Conservation (phyloP, 371 early-diverging fungal genomes). For the Coemansia sp. region DNA sequence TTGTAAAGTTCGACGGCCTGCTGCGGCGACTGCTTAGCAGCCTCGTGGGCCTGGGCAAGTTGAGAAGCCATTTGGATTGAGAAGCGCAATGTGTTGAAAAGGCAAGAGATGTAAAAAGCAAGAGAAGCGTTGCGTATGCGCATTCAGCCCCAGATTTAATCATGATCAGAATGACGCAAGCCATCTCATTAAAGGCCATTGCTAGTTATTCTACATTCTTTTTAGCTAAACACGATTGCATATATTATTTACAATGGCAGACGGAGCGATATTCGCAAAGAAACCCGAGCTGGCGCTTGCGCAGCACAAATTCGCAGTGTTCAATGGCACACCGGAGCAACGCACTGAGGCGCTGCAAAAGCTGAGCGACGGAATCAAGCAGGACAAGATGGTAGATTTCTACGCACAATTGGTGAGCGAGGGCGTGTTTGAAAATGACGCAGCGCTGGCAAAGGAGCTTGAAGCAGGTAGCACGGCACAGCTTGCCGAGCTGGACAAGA, state of each 20-base stretch:
- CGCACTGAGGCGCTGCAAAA: constrained; percentile 20
- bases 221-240: neutral
- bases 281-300: constrained; percentile 53
- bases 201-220: neutral
- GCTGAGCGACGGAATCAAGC: constrained; percentile 45
- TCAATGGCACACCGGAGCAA: constrained; percentile 47
- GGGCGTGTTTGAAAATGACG: constrained; percentile 32
- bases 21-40: constrained; percentile 41
- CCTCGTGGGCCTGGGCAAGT: constrained; percentile 26
- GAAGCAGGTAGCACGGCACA: constrained; percentile 67
- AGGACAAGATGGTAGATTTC: constrained; percentile 45
- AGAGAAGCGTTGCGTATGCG: neutral
- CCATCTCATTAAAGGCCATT: neutral
- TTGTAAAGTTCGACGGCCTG: constrained; percentile 39
- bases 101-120: neutral
- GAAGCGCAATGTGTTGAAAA: neutral
- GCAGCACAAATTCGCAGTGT: constrained; percentile 40
- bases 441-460: constrained; percentile 38
- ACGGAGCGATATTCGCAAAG: constrained; percentile 46
- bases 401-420: constrained; percentile 37
- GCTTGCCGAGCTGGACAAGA: constrained; percentile 75
- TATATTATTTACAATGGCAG: constrained; percentile 27
- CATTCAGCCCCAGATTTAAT: neutral
- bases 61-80: constrained; percentile 23
- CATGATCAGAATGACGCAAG: constrained; percentile 11